Percentiles rank a stretch among this genome's conserved stretches.
phyloP scores from a whole-genome alignment of 805 yeast species.

The Pichia heedii region DNA sequence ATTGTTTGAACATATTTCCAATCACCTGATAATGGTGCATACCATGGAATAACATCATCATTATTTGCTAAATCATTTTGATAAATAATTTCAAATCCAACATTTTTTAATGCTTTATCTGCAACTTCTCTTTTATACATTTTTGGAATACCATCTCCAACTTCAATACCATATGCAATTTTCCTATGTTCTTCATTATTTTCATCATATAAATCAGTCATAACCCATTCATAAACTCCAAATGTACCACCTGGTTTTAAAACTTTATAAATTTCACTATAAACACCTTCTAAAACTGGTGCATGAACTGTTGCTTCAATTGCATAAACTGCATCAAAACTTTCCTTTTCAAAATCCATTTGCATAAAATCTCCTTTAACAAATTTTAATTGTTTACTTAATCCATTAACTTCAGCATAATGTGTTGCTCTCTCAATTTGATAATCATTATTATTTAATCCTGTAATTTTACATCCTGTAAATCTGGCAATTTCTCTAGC shows the following conservation, averaged over 20 bases:
- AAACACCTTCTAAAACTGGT: slow-evolving; percentile 92
- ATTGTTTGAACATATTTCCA: slow-evolving; percentile 77
- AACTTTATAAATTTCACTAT: slow-evolving; percentile 87
- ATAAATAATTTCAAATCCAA: slow-evolving; percentile 76
- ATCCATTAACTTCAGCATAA: slow-evolving; percentile 58
- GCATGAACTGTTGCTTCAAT: slow-evolving; percentile 99
- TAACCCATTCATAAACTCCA: slow-evolving; percentile 99
- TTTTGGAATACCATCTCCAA: slow-evolving; percentile 98
- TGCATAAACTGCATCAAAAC: slow-evolving; percentile 95
- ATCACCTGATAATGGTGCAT: slow-evolving; percentile 92
- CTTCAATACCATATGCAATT: slow-evolving; percentile 93
- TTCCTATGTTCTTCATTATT: slow-evolving; percentile 80
- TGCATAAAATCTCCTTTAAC: slow-evolving; percentile 99
- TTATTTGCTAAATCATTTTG: slow-evolving; percentile 76
- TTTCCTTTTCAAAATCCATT: slow-evolving; percentile 85
- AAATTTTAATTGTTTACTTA: slow-evolving; percentile 67
- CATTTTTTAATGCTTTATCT: slow-evolving; percentile 70
- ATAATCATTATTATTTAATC: slow-evolving; percentile 94
- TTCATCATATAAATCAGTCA: slow-evolving; percentile 92
- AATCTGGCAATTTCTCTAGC: slow-evolving; percentile 93
- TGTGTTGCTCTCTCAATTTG: slow-evolving; percentile 85
- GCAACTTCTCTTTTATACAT: slow-evolving; percentile 87
- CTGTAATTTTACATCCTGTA: slow-evolving; percentile 79
- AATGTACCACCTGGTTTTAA: slow-evolving; percentile 96
- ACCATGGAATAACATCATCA: slow-evolving; percentile 90